Conservation (phyloP, 2,329 filamentous ascomycete genomes). For the Sarocladium kiliense region DNA sequence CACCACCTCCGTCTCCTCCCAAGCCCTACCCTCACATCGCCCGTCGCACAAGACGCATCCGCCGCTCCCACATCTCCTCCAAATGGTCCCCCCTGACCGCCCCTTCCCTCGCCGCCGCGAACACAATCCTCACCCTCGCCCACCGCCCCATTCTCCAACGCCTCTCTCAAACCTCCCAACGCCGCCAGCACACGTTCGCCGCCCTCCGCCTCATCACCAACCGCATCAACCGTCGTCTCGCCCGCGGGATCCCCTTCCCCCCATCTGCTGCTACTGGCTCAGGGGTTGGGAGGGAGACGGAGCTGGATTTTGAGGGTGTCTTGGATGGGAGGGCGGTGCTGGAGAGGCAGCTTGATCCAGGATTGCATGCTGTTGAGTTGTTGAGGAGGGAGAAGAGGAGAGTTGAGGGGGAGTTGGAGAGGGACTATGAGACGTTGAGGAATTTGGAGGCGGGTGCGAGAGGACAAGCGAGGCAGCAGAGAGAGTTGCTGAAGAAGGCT, state of each 20-base stretch:
- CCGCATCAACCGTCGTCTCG: conserved; percentile 52
- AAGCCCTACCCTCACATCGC: conserved; percentile 46
- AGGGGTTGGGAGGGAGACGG: conserved; percentile 32
- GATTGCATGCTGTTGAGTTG: conserved; percentile 57
- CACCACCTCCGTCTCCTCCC: conserved; percentile 21
- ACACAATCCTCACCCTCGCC: conserved; percentile 50
- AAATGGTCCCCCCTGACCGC: conserved; percentile 60
- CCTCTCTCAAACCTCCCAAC: conserved; percentile 41
- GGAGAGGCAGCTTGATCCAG: conserved; percentile 55
- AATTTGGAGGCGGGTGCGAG: conserved; percentile 52
- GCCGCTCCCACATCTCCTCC: conserved; percentile 59
- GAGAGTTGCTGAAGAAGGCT: conserved; percentile 41
- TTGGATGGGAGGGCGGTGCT: conserved; percentile 52
- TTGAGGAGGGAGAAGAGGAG: conserved; percentile 52
- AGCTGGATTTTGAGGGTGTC: conserved; percentile 63
- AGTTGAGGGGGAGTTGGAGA: conserved; percentile 50
- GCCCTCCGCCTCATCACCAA: conserved; percentile 51
- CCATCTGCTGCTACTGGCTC: conserved; percentile 27
- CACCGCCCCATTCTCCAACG: conserved; percentile 58
- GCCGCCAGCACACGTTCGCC: conserved; percentile 47
- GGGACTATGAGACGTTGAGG: conserved; percentile 46
- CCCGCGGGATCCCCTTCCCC: conserved; percentile 61
- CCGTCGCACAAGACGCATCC: conserved; percentile 46
- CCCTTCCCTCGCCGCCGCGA: conserved; percentile 50
- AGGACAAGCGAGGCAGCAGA: conserved; percentile 46